Base-by-base conservation (phyloP, 768 basidiomycete species). In the Lentinula sp. region DNA sequence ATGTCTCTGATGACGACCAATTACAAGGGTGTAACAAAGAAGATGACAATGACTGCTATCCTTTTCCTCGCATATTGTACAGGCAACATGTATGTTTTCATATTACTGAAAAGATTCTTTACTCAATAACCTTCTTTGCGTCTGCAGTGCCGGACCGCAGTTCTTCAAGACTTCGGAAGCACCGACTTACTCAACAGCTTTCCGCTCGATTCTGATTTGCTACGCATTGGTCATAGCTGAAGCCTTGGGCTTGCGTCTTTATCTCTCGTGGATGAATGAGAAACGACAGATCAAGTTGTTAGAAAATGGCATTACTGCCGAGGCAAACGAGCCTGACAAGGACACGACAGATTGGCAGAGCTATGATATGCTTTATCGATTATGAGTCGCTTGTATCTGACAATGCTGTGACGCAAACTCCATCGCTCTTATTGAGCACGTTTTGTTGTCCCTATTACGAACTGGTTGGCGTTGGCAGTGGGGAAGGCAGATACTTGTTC, bases 401-500 rank as follows among this genome's bases (percentile, higher is more conserved):
- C 32, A 35, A n/a, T 10, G 20, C 12, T 23, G 7, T 10, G 37
- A 37, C 6, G 37, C 37, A 37, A 12, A 12, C 12, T 7, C 12
- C 12, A 37, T 37, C 12, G 23, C 23, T 37, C 37, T 12, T 37
- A 37, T 7, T 37, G 2, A 7, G 12, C 4, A 37, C 12, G 12
- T 37, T 12, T 4, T 4, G 1, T 37, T 50, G 16, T 32, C 28
- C 20, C 20, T 32, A 52, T 54, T 6, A 54, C 9, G 53, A 35
- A 39, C 15, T 41, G 2, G 53, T 35, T 15, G 53, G 53, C 10
- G 53, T 54, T 13, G 53, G 53, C 36, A 54, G 18, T 4, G 53
- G 53, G 7, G 53, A 37, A 20, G 53, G 53, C 35, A 54, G 20
- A n/a, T 18, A 54, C 12, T 65, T 63, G 54, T 63, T 69, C 7